phyloP scores from a whole-genome alignment of 345 rosid genomes.

The Sapria himalayana region DNA sequence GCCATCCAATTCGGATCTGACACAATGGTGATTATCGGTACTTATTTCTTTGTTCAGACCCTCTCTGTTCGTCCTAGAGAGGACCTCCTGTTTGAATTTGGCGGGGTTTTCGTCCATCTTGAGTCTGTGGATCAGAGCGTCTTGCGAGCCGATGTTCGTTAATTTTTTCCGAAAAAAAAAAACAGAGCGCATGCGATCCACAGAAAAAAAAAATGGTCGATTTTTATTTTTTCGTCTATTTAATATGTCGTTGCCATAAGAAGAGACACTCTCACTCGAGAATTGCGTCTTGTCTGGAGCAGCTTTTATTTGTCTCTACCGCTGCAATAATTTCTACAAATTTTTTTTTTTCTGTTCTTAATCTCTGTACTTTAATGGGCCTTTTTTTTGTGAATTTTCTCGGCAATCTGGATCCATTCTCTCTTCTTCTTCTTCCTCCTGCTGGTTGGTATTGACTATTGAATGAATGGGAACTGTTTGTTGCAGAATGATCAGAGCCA shows the following conservation, averaged over 20 bases:
- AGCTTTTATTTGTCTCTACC: conserved; percentile 54
- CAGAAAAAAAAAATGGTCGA: no score
- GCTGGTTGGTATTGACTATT: conserved; percentile 3
- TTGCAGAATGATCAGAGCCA: conserved; percentile 55
- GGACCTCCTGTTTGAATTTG: conserved; percentile 17
- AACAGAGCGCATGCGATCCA: no score
- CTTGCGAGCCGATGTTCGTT: no score
- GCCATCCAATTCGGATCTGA: conserved; percentile 32
- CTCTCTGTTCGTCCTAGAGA: neutral
- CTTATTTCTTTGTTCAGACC: no score
- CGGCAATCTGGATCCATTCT: conserved; percentile 4
- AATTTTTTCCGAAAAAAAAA: no score
- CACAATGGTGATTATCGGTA: conserved; percentile 20
- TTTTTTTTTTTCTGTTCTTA: conserved; percentile 3
- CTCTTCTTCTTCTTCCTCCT: conserved; percentile 9
- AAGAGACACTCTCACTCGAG: no score
- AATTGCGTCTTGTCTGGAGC: conserved; percentile 31
- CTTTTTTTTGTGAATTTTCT: conserved; percentile 20
- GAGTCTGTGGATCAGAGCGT: conserved; percentile 19
- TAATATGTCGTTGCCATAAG: no score
- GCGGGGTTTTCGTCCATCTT: conserved; percentile 25
- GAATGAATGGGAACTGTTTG: conserved; percentile 11
- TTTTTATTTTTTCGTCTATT: no score
- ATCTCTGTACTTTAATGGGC: conserved; percentile 11
- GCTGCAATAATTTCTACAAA: conserved; percentile 10